Evolutionary conservation across 495 filamentous ascomycete genomes (phyloP), one percentile per base, ranked within the genome.

Genomic region (Penicillium arizonense): DNA sequence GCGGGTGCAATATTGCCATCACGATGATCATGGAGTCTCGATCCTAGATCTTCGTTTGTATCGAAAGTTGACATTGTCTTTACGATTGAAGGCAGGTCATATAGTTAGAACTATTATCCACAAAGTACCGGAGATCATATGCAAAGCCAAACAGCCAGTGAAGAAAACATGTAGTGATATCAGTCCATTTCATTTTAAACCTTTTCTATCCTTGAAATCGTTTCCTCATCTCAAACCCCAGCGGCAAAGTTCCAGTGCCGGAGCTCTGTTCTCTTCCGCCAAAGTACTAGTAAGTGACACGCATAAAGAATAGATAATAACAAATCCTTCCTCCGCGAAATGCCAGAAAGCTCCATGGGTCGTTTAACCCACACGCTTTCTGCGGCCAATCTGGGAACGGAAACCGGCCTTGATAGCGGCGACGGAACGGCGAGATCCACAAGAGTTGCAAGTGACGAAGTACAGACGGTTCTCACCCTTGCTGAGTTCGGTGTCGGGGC

Each of bases 321-420:
- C 47, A 61, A 55, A 51, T 59, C 53, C 56, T 53, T 47, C 58
- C 50, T 52, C 46, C 49, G 50, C 23, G 47, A 56, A 38, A 41
- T 51, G 45, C 37, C 47, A 55, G 56, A 56, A 55, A 50, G 24
- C 34, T 13, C 44, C 32, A 34, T 23, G 28, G 5, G 28, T 44
- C 38, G 18, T 56, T 71, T 76, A 76, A 64, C 67, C 72, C 62
- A 69, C 66, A 57, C 73, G 83, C 78, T 84, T 90, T 77, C 94
- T 85, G 87, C 96, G 96, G 65, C 93, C 93, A 72, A 98, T 88
- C 75, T 96, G 91, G 70, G 90, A 90, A 64, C 90, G 90, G 90
- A 97, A 98, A 89, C 94, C 94, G 37, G 90, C 96, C 86, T 97
- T 98, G 87, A 98, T 97, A 47, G 94, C 90, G 53, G 89, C 88